Percentiles rank a stretch among this genome's conserved stretches.
These are phyloP conservation scores for Paramyrothecium roridum DNA, from an alignment of 2,329 filamentous ascomycete species.

Conservation along the genomic window DNA sequence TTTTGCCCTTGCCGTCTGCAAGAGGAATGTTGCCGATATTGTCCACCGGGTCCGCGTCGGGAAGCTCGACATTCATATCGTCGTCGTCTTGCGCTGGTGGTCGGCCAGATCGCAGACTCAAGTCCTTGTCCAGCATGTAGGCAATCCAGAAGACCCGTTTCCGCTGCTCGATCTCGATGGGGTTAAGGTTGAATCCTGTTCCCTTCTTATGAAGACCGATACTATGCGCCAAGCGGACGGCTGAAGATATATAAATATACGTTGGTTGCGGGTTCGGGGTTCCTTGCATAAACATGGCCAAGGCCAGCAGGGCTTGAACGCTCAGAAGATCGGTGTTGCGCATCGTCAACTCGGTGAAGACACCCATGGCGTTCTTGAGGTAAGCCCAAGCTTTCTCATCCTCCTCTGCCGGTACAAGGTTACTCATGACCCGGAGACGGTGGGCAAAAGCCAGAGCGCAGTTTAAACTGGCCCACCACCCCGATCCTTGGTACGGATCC, in stretches of 20 bases:
- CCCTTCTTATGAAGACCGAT: constrained; percentile 95
- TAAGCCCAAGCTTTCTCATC: constrained; percentile 95
- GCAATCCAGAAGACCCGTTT: constrained; percentile 65
- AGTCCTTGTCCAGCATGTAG: constrained; percentile 63
- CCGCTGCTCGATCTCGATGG: constrained; percentile 88
- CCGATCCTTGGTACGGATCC: constrained; percentile 90
- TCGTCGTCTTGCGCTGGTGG: constrained; percentile 62
- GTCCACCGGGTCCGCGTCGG: constrained; percentile 84
- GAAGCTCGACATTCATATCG: constrained; percentile 92
- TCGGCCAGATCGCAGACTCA: constrained; percentile 56
- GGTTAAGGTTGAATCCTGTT: constrained; percentile 88
- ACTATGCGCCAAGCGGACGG: constrained; percentile 85
- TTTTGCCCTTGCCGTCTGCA: constrained; percentile 82
- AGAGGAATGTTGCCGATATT: constrained; percentile 94
- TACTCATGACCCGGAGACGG: constrained; percentile 90
- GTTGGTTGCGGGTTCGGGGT: constrained; percentile 95
- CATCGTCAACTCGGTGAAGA: constrained; percentile 90
- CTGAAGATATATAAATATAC: constrained; percentile 86
- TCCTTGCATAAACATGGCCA: constrained; percentile 92
- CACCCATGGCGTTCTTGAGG: constrained; percentile 93
- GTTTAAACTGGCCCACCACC: constrained; percentile 98
- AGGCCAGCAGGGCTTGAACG: constrained; percentile 89
- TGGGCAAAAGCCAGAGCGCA: constrained; percentile 91
- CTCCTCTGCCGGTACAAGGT: constrained; percentile 84
- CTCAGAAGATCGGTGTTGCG: constrained; percentile 93